phyloP scores from a whole-genome alignment of 2,329 filamentous ascomycete species.

The Epicoccum nigrum region DNA sequence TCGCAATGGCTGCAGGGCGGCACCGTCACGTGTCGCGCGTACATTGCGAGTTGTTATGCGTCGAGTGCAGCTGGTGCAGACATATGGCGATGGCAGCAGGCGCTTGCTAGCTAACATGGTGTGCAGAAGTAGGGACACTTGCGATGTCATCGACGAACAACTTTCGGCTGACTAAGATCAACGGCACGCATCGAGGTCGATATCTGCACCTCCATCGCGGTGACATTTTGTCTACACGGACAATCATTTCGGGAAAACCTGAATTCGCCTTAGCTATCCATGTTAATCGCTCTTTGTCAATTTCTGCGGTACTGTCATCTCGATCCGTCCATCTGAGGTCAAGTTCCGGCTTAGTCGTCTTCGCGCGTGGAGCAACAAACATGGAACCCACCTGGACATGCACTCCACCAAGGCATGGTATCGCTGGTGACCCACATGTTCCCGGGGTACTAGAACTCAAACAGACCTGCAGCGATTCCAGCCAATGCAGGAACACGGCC shows the following conservation, averaged over 20 bases:
- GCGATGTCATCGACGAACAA: constrained; percentile 14
- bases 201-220: background rate
- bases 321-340: constrained; percentile 17
- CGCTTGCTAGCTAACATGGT: constrained; percentile 33
- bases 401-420: constrained; percentile 15
- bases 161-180: constrained; percentile 24
- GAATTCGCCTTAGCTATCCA: no score
- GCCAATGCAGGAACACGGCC: constrained; percentile 17
- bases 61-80: constrained; percentile 39
- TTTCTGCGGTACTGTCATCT: background rate
- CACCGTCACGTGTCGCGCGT: background rate
- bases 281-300: no score
- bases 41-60: constrained; percentile 14
- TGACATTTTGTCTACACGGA: background rate
- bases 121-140: constrained; percentile 16
- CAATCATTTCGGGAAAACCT: background rate
- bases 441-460: constrained; percentile 11
- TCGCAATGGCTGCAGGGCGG: constrained; percentile 6
- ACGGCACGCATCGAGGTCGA: background rate
- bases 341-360: constrained; percentile 14
- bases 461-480: constrained; percentile 8
- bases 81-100: constrained; percentile 20
- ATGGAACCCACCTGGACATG: constrained; percentile 11
- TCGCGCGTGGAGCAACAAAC: constrained; percentile 7
- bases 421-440: constrained; percentile 19